Conservation (phyloP, 768 basidiomycete species). For the Hygrocybe punicea region DNA sequence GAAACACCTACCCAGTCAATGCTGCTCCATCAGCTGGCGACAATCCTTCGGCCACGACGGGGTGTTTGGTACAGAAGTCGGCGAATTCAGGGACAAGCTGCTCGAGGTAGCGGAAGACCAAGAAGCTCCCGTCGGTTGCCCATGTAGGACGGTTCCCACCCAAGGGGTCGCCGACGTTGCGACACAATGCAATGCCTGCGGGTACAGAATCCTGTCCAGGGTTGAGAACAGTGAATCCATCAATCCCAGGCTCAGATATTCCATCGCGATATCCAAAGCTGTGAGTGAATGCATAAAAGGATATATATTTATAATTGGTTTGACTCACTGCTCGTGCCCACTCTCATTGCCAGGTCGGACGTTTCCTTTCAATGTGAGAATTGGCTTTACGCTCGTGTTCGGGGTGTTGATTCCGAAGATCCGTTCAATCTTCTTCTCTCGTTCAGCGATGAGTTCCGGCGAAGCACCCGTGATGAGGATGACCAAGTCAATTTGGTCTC, state of each 20-base stretch:
- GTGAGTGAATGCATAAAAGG: too few species aligned
- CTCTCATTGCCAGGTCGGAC: constrained; percentile 43
- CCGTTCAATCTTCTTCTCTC: constrained; percentile 1
- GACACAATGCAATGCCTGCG: constrained; percentile 45
- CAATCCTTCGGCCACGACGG: constrained; percentile 36
- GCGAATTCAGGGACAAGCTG: constrained; percentile 54
- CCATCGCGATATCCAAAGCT: constrained; percentile 52
- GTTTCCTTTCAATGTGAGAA: constrained; percentile 38
- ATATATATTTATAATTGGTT: too few species aligned
- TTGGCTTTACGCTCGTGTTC: constrained; percentile 35
- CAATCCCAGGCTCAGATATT: constrained; percentile 48
- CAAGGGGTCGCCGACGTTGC: constrained; percentile 39
- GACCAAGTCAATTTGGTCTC: constrained; percentile 46
- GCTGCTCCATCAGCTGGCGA: constrained; percentile 11
- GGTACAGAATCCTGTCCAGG: constrained; percentile 40
- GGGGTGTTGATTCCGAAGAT: too few species aligned
- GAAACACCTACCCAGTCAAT: too few species aligned
- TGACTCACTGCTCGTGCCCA: constrained; percentile 47
- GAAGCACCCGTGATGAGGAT: constrained; percentile 49
- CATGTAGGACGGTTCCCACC: constrained; percentile 35
- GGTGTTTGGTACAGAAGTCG: constrained; percentile 42
- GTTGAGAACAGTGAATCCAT: constrained; percentile 35
- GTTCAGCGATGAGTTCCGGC: constrained; percentile 36
- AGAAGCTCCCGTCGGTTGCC: constrained; percentile 50
- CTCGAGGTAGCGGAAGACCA: constrained; percentile 50